Conservation (phyloP, 768 basidiomycete species). For the Suillus placidus region DNA sequence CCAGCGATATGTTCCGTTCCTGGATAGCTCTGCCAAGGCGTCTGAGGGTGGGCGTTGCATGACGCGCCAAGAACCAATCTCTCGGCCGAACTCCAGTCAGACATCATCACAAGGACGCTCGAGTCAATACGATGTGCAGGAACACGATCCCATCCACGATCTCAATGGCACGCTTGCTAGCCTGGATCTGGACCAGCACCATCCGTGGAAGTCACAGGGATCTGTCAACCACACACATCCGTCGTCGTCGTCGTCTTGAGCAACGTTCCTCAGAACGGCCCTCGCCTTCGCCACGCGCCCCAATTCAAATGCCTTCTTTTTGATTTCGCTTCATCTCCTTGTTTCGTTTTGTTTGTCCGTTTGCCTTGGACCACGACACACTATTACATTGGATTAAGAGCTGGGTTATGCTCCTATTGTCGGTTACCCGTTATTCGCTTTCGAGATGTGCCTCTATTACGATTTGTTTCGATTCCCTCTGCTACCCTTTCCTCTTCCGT, state of each 20-base stretch:
- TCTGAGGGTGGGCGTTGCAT: constrained; percentile 44
- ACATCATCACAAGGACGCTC: constrained; percentile 29
- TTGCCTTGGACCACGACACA: constrained; percentile 28
- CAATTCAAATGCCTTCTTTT: constrained; percentile 19
- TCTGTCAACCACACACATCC: constrained; percentile 16
- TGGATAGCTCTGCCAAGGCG: constrained; percentile 43
- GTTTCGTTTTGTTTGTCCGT: constrained; percentile 22
- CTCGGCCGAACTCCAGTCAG: constrained; percentile 57
- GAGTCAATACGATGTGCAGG: constrained; percentile 31
- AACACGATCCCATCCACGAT: constrained; percentile 63
- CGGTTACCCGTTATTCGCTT: constrained; percentile 38
- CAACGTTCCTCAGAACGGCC: constrained; percentile 8
- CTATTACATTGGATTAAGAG: constrained; percentile 36
- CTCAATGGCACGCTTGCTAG: constrained; percentile 78
- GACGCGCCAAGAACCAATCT: constrained; percentile 52
- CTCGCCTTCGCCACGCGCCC: constrained; percentile 16
- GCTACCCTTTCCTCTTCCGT: constrained; percentile 21
- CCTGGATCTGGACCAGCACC: constrained; percentile 59
- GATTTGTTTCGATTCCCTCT: constrained; percentile 36
- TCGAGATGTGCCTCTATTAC: constrained; percentile 39
- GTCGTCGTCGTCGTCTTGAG: constrained; percentile 19
- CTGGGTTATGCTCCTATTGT: constrained; percentile 31
- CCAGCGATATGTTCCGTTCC: constrained; percentile 48
- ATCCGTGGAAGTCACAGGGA: constrained; percentile 35
- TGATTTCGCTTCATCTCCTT: constrained; percentile 27